These are phyloP conservation scores for Ophiostoma piceae DNA, from an alignment of 2,329 filamentous ascomycete species.

Conservation along the genomic window DNA sequence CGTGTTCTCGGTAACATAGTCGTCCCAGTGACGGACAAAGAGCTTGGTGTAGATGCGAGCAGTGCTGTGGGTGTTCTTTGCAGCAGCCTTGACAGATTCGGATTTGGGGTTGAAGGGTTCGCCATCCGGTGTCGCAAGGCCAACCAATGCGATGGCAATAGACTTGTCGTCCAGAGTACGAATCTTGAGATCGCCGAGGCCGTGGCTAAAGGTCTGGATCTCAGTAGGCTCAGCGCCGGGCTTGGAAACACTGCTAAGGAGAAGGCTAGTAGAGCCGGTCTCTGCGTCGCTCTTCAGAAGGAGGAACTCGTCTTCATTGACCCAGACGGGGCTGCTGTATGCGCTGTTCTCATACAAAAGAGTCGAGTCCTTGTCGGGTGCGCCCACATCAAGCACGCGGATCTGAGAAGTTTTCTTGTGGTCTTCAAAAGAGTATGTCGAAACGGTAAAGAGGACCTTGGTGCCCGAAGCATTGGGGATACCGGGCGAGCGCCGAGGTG, in stretches of 20 bases:
- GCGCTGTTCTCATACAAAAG: slow-evolving; percentile 60
- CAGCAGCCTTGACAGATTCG: slow-evolving; percentile 29
- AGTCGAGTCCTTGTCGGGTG: slow-evolving; percentile 55
- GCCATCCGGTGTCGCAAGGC: slow-evolving; percentile 62
- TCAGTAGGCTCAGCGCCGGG: slow-evolving; percentile 40
- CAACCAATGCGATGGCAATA: slow-evolving; percentile 55
- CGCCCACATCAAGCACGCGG: slow-evolving; percentile 58
- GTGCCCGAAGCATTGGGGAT: slow-evolving; percentile 64
- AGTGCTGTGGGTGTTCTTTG: slow-evolving; percentile 47
- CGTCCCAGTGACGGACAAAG: slow-evolving; percentile 79
- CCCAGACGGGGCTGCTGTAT: slow-evolving; percentile 70
- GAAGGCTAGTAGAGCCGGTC: slow-evolving; percentile 42
- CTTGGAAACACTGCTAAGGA: slow-evolving; percentile 38
- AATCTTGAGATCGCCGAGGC: slow-evolving; percentile 55
- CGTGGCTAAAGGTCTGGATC: slow-evolving; percentile 47
- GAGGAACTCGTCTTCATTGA: slow-evolving; percentile 58
- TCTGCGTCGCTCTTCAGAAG: slow-evolving; percentile 49
- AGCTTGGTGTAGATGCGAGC: slow-evolving; percentile 68
- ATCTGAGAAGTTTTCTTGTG: slow-evolving; percentile 66
- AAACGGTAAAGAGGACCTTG: slow-evolving; percentile 61
- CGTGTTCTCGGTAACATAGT: slow-evolving; percentile 63
- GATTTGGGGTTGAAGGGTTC: slow-evolving; percentile 61
- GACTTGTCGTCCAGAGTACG: slow-evolving; percentile 47
- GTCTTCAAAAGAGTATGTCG: slow-evolving; percentile 72
- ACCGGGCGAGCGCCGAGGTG: slow-evolving; percentile 65